phyloP scores from a whole-genome alignment of 1,284 basidiomycete species.

The Puccinia sorghi region DNA sequence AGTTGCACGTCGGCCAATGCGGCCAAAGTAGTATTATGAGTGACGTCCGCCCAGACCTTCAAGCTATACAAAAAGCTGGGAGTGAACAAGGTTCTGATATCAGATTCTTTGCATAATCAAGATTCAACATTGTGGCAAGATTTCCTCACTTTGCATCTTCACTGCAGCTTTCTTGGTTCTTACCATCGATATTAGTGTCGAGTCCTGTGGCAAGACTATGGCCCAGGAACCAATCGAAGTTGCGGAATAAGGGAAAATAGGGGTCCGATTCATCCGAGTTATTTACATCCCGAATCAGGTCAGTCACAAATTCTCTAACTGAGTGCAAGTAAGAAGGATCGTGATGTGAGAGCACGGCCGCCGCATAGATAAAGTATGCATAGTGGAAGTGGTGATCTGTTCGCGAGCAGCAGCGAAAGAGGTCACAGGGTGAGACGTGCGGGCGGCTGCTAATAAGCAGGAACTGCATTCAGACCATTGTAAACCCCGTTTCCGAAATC shows the following conservation, averaged over 20 bases:
- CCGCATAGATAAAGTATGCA: conserved; percentile 50
- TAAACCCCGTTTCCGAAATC: conserved; percentile 51
- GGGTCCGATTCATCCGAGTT: conserved; percentile 14
- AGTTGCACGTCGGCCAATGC: conserved; percentile 42
- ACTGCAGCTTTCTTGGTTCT: conserved; percentile 51
- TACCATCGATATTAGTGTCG: conserved; percentile 44
- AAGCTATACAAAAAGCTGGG: conserved; percentile 47
- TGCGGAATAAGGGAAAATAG: conserved; percentile 45
- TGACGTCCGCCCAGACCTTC: conserved; percentile 46
- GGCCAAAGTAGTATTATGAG: conserved; percentile 16
- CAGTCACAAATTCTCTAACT: conserved; percentile 16
- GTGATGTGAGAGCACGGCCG: conserved; percentile 48
- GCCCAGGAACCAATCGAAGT: conserved; percentile 52
- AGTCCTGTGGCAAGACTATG: conserved; percentile 51
- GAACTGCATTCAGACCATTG: conserved; percentile 20
- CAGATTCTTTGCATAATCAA: too few species aligned
- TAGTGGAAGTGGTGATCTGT: conserved; percentile 51
- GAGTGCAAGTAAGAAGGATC: conserved; percentile 30
- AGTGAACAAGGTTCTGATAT: neutral
- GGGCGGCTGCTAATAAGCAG: too few species aligned
- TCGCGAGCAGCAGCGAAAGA: neutral
- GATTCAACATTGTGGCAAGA: neutral
- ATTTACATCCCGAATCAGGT: conserved; percentile 48
- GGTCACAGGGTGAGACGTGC: neutral
- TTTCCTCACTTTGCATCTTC: conserved; percentile 49